A percentile compares a stretch with the other conserved stretches of the same genome.
Evolutionary conservation across 106 monocot species (phyloP).

Genomic region (Cymbidium sinense): DNA sequence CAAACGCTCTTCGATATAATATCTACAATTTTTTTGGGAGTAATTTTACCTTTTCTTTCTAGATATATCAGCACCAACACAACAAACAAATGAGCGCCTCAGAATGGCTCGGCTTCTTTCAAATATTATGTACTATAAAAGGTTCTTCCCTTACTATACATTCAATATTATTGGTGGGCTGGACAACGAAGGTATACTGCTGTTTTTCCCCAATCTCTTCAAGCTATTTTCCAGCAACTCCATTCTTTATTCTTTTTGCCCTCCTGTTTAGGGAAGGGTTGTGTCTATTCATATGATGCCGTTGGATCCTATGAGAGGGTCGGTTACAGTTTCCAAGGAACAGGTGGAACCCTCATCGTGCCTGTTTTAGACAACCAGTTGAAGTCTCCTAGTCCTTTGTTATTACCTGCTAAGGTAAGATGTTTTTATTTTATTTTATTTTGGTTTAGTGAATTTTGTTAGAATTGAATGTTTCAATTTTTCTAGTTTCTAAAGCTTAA

Average conservation of each 20-base stretch:
- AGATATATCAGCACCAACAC: slow-evolving; percentile 99
- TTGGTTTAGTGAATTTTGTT: not conserved
- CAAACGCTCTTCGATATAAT: not conserved
- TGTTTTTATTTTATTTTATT: not conserved
- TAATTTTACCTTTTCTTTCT: not conserved
- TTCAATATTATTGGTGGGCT: slow-evolving; percentile 95
- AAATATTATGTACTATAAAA: slow-evolving; percentile 95
- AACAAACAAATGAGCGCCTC: slow-evolving; percentile 96
- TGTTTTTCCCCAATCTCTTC: not conserved
- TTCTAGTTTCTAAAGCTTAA: not conserved
- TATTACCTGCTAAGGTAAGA: slow-evolving; percentile 85
- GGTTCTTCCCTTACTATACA: slow-evolving; percentile 96
- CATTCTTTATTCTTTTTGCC: not conserved
- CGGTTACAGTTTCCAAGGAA: slow-evolving; percentile 85
- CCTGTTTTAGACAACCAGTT: slow-evolving; percentile 97
- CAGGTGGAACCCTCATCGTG: slow-evolving; percentile 75
- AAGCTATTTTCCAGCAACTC: not conserved
- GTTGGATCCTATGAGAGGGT: slow-evolving; percentile 98
- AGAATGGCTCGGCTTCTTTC: slow-evolving; percentile 96
- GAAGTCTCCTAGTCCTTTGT: slow-evolving; percentile 90
- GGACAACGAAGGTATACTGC: slow-evolving; percentile 72
- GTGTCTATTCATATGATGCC: slow-evolving; percentile 95
- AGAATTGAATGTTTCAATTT: not conserved
- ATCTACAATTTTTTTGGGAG: not conserved
- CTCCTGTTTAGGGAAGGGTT: slow-evolving; percentile 67